Base-by-base conservation (phyloP, 148 eudicot genomes). In the Camellia granthamiana region DNA sequence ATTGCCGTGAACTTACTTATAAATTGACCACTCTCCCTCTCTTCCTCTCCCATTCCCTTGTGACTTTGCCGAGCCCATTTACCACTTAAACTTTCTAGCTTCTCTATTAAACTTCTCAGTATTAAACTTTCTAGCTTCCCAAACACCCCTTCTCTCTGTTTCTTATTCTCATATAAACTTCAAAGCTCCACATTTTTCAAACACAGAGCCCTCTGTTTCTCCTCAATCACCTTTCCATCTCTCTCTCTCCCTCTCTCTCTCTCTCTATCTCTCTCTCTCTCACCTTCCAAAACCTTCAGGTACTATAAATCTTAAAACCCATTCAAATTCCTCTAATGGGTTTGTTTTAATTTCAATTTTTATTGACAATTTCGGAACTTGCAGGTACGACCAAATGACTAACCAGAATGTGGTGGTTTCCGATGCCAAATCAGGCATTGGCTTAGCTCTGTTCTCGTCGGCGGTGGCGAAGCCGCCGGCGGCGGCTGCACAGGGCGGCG, bases 321-420 rank as follows among this genome's bases (percentile, higher is more conserved):
- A 19, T 72, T 6, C 5, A 10, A 72, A 49, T 72, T 72, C 8
- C 43, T 23, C 19, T 69, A 69, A 47, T 19, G 70, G 42, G 51
- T 77, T 64, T 62, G 71, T 13, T 77, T 63, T 23, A 30, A 14
- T 23, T 9, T 4, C 5, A 7, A 23, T 11, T 19, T 23, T 21
- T 5, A 10, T 56, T 1, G 2, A 10, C 6, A 5, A 14, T 7
- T 30, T 30, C 38, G 21, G 6, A 11, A 11, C 43, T 10, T 69
- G 21, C 52, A 44, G 46, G 14, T 0, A 0, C 9, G 42, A 6
- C 21, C 62, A 80, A 78, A 91, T 91, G 94, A 91, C 92, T 2
- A 91, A 88, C 78, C 90, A 88, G 63, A 88, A 84, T 76, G 85
- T 89, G 77, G 86, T 87, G 8, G 85, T 91, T 46, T 80, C 90